A percentile compares a stretch with the other conserved stretches of the same genome.
phyloP scores from a whole-genome alignment of 352 stramenopile species.

The Globisporangium sylvaticum region DNA sequence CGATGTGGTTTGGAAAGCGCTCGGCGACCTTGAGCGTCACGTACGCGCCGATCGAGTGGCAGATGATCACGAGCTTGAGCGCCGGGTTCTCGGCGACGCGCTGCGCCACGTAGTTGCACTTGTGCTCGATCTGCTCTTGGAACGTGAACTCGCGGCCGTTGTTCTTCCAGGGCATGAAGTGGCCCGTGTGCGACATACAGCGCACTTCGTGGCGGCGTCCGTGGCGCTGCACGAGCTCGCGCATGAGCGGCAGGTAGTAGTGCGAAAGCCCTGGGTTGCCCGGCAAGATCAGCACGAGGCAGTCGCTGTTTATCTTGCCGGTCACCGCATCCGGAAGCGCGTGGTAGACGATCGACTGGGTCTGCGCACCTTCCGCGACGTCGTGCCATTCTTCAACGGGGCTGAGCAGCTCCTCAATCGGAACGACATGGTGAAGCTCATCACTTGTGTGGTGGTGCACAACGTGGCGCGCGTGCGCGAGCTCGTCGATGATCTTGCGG shows the following conservation, averaged over 20 bases:
- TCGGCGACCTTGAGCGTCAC: constrained; percentile 49
- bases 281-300: constrained; percentile 57
- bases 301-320: constrained; percentile 20
- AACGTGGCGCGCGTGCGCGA: constrained; percentile 15
- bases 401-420: constrained; percentile 9
- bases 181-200: constrained; percentile 50
- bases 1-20: constrained; percentile 48
- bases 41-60: constrained; percentile 64
- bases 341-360: constrained; percentile 50
- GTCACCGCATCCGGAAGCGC: constrained; percentile 9
- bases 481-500: constrained; percentile 25
- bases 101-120: constrained; percentile 40
- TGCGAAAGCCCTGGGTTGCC: constrained; percentile 64
- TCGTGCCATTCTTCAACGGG: constrained; percentile 52
- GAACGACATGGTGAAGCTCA: constrained; percentile 8
- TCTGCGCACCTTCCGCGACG: constrained; percentile 34
- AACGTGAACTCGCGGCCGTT: constrained; percentile 42
- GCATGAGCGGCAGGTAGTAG: constrained; percentile 69
- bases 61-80: constrained; percentile 49
- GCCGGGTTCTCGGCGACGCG: constrained; percentile 40
- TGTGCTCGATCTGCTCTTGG: constrained; percentile 57
- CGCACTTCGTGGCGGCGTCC: constrained; percentile 46
- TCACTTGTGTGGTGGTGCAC: constrained; percentile 1
- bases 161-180: constrained; percentile 71
- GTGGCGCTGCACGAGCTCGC: constrained; percentile 33